These are phyloP conservation scores for Salisapilia sapeloensis DNA, from an alignment of 352 stramenopile species.

Conservation along the genomic window DNA sequence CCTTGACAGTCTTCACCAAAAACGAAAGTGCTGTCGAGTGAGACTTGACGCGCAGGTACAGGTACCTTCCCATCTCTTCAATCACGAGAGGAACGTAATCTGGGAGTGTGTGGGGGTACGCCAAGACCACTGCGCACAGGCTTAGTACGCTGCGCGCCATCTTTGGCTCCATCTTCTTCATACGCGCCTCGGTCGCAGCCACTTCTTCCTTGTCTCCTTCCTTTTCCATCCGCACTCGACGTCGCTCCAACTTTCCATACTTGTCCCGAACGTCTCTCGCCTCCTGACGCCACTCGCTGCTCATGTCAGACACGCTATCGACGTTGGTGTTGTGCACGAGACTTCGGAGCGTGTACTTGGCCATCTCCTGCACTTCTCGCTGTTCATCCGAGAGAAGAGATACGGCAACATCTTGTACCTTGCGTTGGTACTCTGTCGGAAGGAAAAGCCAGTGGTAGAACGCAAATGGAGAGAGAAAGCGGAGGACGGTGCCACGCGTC, in stretches of 20 bases:
- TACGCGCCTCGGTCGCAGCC: conserved; percentile 10
- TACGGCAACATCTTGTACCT: conserved; percentile 30
- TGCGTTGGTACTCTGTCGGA: conserved; percentile 12
- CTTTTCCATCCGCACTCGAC: conserved; percentile 18
- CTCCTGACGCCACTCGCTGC: conserved; percentile 13
- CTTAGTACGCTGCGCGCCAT: conserved; percentile 53
- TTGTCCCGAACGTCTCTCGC: conserved; percentile 22
- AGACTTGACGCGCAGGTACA: conserved; percentile 37
- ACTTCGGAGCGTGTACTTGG: conserved; percentile 48
- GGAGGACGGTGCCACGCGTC: conserved; percentile 43
- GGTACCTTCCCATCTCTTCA: conserved; percentile 46
- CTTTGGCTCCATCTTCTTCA: conserved; percentile 22
- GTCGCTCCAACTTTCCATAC: conserved; percentile 42
- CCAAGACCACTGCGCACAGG: conserved; percentile 49
- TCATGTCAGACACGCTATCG: conserved; percentile 14
- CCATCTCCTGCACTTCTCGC: conserved; percentile 66
- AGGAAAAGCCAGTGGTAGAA: conserved; percentile 66
- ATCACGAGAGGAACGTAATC: conserved; percentile 46
- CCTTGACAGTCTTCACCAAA: conserved; percentile 54
- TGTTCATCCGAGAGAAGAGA: conserved; percentile 46
- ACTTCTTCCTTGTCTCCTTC: conserved; percentile 19
- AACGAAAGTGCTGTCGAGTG: conserved; percentile 37
- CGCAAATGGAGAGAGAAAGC: conserved; percentile 50
- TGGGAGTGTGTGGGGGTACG: conserved; percentile 62
- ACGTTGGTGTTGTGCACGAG: conserved; percentile 38